These are phyloP conservation scores for Suhomyces panamericanus DNA, from an alignment of 1,139 yeast species.

Conservation along the genomic window DNA sequence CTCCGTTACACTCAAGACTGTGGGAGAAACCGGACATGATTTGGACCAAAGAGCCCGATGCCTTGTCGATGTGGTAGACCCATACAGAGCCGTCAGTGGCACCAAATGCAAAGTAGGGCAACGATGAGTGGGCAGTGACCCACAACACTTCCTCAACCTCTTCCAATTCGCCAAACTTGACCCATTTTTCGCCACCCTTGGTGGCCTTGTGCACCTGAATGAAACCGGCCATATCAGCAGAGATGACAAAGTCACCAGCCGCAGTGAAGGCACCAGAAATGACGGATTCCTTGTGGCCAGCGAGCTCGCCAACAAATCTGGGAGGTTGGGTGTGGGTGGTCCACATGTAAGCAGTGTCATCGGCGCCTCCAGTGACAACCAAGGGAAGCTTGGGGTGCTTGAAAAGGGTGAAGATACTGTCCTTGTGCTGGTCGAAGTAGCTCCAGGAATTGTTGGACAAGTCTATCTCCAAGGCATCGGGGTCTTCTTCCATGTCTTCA, in stretches of 20 bases:
- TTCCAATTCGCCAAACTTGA: conserved; percentile 64
- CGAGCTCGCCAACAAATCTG: conserved; percentile 68
- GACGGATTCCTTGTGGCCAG: conserved; percentile 85
- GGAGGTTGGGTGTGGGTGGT: conserved; percentile 87
- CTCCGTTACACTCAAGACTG: conserved; percentile 75
- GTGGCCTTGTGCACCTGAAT: conserved; percentile 70
- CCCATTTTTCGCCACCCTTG: conserved; percentile 84
- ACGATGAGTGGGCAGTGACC: conserved; percentile 74
- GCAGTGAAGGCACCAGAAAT: conserved; percentile 78
- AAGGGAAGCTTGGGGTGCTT: conserved; percentile 79
- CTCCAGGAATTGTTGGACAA: conserved; percentile 85
- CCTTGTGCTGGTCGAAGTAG: conserved; percentile 85
- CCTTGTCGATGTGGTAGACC: conserved; percentile 76
- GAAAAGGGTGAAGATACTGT: conserved; percentile 76
- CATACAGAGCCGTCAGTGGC: conserved; percentile 92
- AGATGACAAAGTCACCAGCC: conserved; percentile 77
- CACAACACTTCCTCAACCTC: conserved; percentile 82
- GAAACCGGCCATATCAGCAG: conserved; percentile 95
- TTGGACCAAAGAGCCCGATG: conserved; percentile 56
- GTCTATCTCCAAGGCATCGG: conserved; percentile 49
- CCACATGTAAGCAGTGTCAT: conserved; percentile 87
- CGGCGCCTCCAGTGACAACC: conserved; percentile 88
- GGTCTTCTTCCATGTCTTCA: conserved; percentile 30
- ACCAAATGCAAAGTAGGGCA: conserved; percentile 85
- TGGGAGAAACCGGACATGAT: conserved; percentile 82